phyloP scores from a whole-genome alignment of 176 grass and related monocot genomes.

The Musa schizocarpa region DNA sequence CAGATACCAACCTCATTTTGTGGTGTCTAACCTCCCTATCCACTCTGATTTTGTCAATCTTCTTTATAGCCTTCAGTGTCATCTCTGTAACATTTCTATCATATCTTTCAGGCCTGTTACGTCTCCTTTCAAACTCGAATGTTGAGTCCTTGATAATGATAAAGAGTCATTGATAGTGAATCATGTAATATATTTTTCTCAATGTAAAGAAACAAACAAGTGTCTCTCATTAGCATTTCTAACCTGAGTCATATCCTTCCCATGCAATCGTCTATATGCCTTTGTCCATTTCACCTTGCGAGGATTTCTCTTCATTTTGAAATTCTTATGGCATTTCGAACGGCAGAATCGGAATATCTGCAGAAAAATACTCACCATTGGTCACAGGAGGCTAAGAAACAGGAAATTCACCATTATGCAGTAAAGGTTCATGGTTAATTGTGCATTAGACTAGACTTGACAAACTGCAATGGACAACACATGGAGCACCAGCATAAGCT shows the following conservation, averaged over 20 bases:
- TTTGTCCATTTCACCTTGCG: constrained; percentile 99
- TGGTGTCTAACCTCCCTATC: constrained; percentile 51
- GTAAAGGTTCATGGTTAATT: background rate
- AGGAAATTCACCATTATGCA: background rate
- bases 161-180: too few species aligned
- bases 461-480: background rate
- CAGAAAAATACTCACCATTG: background rate
- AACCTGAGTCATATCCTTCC: constrained; percentile 97
- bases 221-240: too few species aligned
- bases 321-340: constrained; percentile 98
- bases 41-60: constrained; percentile 61
- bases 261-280: constrained; percentile 58
- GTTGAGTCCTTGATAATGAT: constrained; percentile 46
- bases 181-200: too few species aligned
- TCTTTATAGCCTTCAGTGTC: constrained; percentile 62
- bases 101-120: constrained; percentile 84
- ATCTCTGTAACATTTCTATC: constrained; percentile 50
- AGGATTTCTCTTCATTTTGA: constrained; percentile 99
- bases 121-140: constrained; percentile 94
- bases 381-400: background rate
- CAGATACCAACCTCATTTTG: too few species aligned
- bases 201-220: too few species aligned
- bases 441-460: background rate
- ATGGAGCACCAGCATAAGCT: background rate
- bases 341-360: constrained; percentile 91